Base-by-base conservation (phyloP, 306 rosid genomes). In the Gastrolobium villosum region DNA sequence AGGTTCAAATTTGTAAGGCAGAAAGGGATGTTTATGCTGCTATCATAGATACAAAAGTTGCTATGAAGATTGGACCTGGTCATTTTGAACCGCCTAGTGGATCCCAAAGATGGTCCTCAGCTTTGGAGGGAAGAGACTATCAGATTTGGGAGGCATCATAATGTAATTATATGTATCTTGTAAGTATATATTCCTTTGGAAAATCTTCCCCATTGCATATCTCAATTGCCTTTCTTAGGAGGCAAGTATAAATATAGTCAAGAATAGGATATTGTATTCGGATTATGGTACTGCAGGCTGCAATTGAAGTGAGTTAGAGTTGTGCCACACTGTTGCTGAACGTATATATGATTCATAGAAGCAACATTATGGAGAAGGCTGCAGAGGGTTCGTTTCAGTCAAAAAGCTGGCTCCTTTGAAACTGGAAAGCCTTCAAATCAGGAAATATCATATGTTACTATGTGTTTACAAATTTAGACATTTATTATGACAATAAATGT, bases 11-110 rank as follows among this genome's bases (percentile, higher is more conserved):
- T 50, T 65, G 53, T 6, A 89, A 93, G 86, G 86, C 92, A n/a
- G 94, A 90, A 77, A 90, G 97, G 87, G 98, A 93, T 79, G 97
- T 93, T 68, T 96, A 96, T 78, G 99, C 93, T 0, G 98, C 99
- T 68, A 84, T 86, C 76, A 48, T 93, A 11, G 96, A 91, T 26
- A 84, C 80, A 40, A 91, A 85, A 66, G 80, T 96, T 40, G 94
- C 96, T 3, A 77, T 96, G 89, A 93, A 96, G 87, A 93, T 96
- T 28, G 99, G 98, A 67, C 99, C 97, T 2, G 99, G 99, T 67
- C 82, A 90, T 72, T 96, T 82, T 76, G 96, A 96, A 54, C 98
- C 98, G 31, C 87, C 89, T 61, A 90, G 52, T 63, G 91, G 84
- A 45, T 72, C 87, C 50, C 82, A 82, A 65, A 85, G 30, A 52